Evolutionary conservation across 2,329 filamentous ascomycete species (phyloP).

Genomic region (Teratosphaeria pseudoeucalypti): DNA sequence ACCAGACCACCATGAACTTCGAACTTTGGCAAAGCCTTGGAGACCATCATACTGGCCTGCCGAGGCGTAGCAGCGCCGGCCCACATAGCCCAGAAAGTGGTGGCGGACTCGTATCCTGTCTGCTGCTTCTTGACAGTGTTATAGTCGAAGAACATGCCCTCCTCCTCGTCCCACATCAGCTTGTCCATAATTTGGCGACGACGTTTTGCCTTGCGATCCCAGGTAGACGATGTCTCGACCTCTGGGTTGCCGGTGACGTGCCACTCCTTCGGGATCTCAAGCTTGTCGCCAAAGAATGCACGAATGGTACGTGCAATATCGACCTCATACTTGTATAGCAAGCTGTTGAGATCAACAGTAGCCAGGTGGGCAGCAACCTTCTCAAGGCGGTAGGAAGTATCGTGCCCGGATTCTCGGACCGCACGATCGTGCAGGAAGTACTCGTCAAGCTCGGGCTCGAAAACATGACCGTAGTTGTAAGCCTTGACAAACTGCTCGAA

Average conservation of each 20-base stretch:
- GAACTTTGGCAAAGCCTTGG: conserved; percentile 72
- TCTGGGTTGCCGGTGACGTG: conserved; percentile 54
- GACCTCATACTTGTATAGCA: conserved; percentile 93
- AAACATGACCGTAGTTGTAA: conserved; percentile 69
- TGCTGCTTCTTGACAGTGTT: conserved; percentile 73
- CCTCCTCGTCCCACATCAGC: conserved; percentile 83
- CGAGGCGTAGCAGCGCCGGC: conserved; percentile 75
- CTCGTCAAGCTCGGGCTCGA: conserved; percentile 80
- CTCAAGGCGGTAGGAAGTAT: conserved; percentile 90
- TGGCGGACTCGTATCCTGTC: conserved; percentile 78
- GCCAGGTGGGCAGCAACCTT: conserved; percentile 77
- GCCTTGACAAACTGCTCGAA: conserved; percentile 78
- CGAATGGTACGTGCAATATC: conserved; percentile 85
- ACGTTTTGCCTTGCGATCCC: conserved; percentile 80
- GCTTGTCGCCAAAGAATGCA: conserved; percentile 68
- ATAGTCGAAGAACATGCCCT: conserved; percentile 98
- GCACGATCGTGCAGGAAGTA: conserved; percentile 96
- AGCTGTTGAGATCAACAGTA: conserved; percentile 87
- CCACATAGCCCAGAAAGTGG: conserved; percentile 97
- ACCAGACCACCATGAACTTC: conserved; percentile 81
- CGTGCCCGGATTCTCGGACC: conserved; percentile 91
- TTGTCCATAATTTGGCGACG: conserved; percentile 82
- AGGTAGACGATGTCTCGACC: conserved; percentile 71
- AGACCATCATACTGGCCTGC: conserved; percentile 76
- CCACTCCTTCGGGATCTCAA: conserved; percentile 76